Conservation (phyloP, 306 rosid genomes). For the Trifolium repens region DNA sequence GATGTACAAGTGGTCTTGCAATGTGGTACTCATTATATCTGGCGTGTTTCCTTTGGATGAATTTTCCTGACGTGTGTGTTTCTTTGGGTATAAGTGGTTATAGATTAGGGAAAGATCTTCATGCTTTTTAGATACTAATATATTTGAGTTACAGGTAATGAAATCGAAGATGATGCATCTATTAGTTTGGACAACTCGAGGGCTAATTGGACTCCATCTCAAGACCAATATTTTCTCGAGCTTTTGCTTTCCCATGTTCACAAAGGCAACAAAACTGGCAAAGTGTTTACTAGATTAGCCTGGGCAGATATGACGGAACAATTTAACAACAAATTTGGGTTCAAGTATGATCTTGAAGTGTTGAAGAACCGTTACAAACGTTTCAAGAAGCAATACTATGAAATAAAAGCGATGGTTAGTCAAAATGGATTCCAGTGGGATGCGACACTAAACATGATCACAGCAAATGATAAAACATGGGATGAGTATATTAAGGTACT, state of each 20-base stretch:
- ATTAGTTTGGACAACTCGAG: constrained; percentile 44
- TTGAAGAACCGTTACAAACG: constrained; percentile 62
- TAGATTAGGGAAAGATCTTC: neutral
- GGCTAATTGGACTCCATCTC: constrained; percentile 66
- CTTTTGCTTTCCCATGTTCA: constrained; percentile 57
- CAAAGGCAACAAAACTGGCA: constrained; percentile 55
- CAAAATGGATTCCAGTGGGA: constrained; percentile 61
- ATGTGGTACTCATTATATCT: constrained; percentile 9
- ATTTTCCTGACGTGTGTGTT: neutral
- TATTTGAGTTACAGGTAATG: constrained; percentile 45
- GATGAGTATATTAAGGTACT: constrained; percentile 55
- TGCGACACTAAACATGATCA: constrained; percentile 43
- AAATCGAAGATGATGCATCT: constrained; percentile 51
- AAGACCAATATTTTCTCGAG: constrained; percentile 58
- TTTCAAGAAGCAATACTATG: constrained; percentile 64
- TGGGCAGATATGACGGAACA: constrained; percentile 61
- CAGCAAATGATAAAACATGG: constrained; percentile 47
- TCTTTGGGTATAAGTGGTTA: neutral
- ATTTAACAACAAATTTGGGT: constrained; percentile 57
- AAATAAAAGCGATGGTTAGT: constrained; percentile 52
- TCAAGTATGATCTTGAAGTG: constrained; percentile 56
- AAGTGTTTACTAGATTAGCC: constrained; percentile 49
- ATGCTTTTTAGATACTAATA: constrained; percentile 29
- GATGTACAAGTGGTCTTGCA: constrained; percentile 7
- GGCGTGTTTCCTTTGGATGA: neutral